Evolutionary conservation across 2,329 filamentous ascomycete genomes (phyloP), one percentile per base, ranked within the genome.

Genomic region (Ophiostoma himal-ulmi): DNA sequence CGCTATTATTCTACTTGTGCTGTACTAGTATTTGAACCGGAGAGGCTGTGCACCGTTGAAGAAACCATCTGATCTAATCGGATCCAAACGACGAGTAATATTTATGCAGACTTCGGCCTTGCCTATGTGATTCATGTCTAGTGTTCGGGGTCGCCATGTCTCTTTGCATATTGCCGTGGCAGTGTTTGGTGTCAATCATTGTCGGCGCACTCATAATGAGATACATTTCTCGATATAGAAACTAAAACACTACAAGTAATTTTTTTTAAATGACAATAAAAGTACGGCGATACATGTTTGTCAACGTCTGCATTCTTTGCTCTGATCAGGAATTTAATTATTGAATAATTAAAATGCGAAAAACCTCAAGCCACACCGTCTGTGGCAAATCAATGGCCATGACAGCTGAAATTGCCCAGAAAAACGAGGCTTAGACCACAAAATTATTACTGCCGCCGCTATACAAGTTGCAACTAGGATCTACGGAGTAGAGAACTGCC

Each of bases 391-490:
- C 62, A 30, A 17, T 48, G 44, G 41, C 44, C 5, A 48, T 17
- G 41, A 20, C 22, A 37, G 41, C 17, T 77, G 41, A 77, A 68
- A 71, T 69, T 37, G 8, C 70, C 67, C 68, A 65, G 62, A 68
- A 68, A 67, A 71, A 68, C 6, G 68, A 41, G 70, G 70, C 70
- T 71, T 71, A 69, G 70, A 69, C 70, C 34, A n/a, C 6, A 37
- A 65, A 54, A 20, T 34, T 11, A 20, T 30, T 41, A 14, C 48
- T 68, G 52, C 52, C 13, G n/a, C 20, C 11, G 52, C 20, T 10
- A 22, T 3, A 17, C n/a, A 26, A 10, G n/a, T 52, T 30, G 14
- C 13, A 48, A 48, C 14, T 54, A 10, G 52, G 8, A 17, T 22
- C 17, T 22, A 5, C 17, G 1, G 10, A 48, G 44, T 48, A 39